Conservation (phyloP, 345 rosid genomes). For the Leavenworthia alabamica region DNA sequence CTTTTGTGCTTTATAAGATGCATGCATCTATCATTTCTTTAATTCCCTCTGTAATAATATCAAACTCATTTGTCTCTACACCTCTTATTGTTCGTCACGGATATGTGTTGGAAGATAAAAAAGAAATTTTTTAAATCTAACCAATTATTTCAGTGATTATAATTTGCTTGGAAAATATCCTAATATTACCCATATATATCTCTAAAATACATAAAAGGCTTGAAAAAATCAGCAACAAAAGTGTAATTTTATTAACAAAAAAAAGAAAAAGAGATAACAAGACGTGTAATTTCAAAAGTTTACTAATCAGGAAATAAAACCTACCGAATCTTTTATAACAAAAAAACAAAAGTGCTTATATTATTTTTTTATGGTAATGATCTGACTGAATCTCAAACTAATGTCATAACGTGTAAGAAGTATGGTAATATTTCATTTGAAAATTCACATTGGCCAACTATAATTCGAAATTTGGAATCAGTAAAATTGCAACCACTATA, state of each 20-base stretch:
- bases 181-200: neutral
- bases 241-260: neutral
- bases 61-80: neutral
- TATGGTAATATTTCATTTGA: neutral
- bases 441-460: neutral
- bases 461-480: neutral
- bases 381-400: neutral
- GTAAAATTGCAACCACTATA: neutral
- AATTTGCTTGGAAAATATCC: neutral
- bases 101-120: neutral
- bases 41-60: neutral
- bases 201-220: neutral
- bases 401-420: neutral
- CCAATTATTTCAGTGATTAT: neutral
- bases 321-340: no score
- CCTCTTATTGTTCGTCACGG: no score
- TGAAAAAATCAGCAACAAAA: neutral
- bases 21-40: conserved; percentile 22
- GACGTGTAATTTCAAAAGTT: neutral
- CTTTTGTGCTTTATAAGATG: conserved; percentile 11
- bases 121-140: neutral
- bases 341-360: neutral
- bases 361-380: neutral
- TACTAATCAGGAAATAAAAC: no score
- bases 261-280: no score